Percentiles rank a stretch among this genome's conserved stretches.
These are phyloP conservation scores for Microsporum audouinii DNA, from an alignment of 2,329 filamentous ascomycete genomes.

Conservation along the genomic window DNA sequence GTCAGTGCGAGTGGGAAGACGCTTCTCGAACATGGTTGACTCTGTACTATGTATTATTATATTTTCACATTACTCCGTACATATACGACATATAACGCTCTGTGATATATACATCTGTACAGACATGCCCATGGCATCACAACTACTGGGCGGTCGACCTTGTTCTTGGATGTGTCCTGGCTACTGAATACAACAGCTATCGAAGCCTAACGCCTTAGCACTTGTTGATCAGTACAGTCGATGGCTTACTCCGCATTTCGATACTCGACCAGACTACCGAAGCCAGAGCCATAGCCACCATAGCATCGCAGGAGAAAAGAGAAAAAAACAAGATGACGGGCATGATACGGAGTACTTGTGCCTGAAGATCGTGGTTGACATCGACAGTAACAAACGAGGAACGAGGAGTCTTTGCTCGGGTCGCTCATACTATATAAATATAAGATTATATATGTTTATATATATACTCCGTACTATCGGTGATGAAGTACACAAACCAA, in stretches of 20 bases:
- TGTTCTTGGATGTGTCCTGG: not conserved
- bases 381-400: not conserved
- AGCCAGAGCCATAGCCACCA: conserved; percentile 1
- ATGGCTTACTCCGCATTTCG: conserved; percentile 1
- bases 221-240: not conserved
- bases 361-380: not conserved
- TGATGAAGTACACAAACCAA: not conserved
- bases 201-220: not conserved
- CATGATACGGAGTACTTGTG: not conserved
- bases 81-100: not conserved
- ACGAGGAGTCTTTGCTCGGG: no score
- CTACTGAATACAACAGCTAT: not conserved
- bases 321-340: not conserved
- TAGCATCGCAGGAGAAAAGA: not conserved
- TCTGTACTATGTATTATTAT: not conserved
- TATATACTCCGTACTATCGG: not conserved
- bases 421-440: not conserved
- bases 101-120: not conserved
- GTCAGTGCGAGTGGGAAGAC: not conserved
- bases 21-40: not conserved
- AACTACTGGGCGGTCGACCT: no score
- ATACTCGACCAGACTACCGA: not conserved
- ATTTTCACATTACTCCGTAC: not conserved
- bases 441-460: not conserved
- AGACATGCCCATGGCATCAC: not conserved